phyloP scores from a whole-genome alignment of 2,329 filamentous ascomycete genomes.

The Paracoccidioides lutzii region DNA sequence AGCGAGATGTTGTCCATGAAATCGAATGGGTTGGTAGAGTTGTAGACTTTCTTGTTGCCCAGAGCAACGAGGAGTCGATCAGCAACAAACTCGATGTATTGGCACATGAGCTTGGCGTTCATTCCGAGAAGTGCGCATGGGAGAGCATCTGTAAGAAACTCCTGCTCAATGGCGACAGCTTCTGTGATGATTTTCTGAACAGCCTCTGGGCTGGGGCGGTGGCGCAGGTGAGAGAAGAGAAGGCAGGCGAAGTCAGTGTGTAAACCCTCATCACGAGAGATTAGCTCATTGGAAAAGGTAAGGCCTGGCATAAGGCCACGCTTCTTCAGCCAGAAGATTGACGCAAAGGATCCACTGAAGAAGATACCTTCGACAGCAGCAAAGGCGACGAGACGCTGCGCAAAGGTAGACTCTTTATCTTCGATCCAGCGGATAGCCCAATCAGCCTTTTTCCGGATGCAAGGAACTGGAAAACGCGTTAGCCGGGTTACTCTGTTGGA shows the following conservation, averaged over 20 bases:
- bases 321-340: constrained; percentile 99
- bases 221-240: constrained; percentile 91
- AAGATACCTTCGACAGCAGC: constrained; percentile 98
- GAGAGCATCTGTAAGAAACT: constrained; percentile 93
- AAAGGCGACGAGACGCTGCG: constrained; percentile 88
- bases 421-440: constrained; percentile 94
- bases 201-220: constrained; percentile 70
- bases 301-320: constrained; percentile 96
- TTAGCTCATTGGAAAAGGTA: constrained; percentile 99
- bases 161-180: constrained; percentile 87
- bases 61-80: constrained; percentile 87
- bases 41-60: constrained; percentile 89
- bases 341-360: constrained; percentile 96
- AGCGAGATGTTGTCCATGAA: constrained; percentile 99
- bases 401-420: constrained; percentile 87
- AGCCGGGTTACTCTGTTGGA: constrained; percentile 11
- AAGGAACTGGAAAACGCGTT: constrained; percentile 52
- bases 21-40: constrained; percentile 90
- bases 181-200: constrained; percentile 85
- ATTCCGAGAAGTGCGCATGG: constrained; percentile 90
- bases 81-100: constrained; percentile 99
- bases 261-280: constrained; percentile 97
- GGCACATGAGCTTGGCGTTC: constrained; percentile 95
- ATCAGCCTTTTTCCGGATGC: constrained; percentile 96
- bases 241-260: constrained; percentile 99